Evolutionary conservation across 2,329 filamentous ascomycete species (phyloP).

Genomic region (Nemania sp.): DNA sequence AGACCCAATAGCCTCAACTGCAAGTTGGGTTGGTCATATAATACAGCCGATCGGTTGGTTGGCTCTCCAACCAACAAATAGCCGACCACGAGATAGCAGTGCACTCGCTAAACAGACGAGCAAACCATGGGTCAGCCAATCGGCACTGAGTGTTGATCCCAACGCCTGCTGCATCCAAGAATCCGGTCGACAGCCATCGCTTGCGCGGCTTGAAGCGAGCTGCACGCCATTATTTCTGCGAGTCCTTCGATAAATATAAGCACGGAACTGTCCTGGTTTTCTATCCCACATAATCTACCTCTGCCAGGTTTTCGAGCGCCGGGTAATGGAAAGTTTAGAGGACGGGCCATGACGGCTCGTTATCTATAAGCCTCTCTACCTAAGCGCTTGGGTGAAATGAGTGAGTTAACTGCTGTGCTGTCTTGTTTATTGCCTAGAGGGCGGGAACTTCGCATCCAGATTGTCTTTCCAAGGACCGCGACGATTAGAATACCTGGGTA

Average conservation of each 20-base stretch:
- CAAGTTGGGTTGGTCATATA: constrained; percentile 7
- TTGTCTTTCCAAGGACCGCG: constrained; percentile 4
- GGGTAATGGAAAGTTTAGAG: constrained; percentile 26
- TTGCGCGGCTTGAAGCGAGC: constrained; percentile 20
- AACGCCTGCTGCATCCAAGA: constrained; percentile 27
- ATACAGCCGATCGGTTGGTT: constrained; percentile 17
- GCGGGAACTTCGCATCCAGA: constrained; percentile 9
- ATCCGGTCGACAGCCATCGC: constrained; percentile 18
- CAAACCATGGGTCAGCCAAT: constrained; percentile 16
- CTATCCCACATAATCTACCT: constrained; percentile 13
- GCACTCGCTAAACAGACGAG: constrained; percentile 14
- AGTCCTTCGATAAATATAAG: constrained; percentile 6
- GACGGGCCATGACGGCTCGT: constrained; percentile 21
- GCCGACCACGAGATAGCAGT: constrained; percentile 25
- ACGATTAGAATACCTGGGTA: background rate
- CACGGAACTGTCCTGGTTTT: constrained; percentile 14
- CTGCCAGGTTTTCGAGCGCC: constrained; percentile 18
- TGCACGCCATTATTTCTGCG: constrained; percentile 5
- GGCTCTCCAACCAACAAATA: constrained; percentile 20
- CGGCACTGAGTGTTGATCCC: constrained; percentile 25
- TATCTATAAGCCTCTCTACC: constrained; percentile 14
- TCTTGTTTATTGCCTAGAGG: background rate
- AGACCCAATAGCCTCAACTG: constrained; percentile 19
- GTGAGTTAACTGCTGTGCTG: background rate
- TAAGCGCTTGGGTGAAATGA: background rate